phyloP scores from a whole-genome alignment of 345 rosid genomes.

The Sisymbrium altissimum region DNA sequence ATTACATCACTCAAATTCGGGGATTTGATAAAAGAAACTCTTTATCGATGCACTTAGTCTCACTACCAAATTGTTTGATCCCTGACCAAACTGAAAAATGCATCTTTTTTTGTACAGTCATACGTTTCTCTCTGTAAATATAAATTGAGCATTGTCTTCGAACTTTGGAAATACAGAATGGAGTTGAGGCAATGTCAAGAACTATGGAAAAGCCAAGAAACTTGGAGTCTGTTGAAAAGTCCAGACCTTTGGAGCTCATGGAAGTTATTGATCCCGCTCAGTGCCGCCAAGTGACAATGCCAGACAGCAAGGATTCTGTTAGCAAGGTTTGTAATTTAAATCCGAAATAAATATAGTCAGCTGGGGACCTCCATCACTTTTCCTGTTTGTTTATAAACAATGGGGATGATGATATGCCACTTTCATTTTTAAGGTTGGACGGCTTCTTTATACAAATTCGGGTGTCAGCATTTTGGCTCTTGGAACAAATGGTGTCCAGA shows the following conservation, averaged over 20 bases:
- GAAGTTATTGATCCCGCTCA: constrained; percentile 68
- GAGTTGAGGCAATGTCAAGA: constrained; percentile 75
- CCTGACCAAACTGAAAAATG: background rate
- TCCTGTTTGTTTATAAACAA: background rate
- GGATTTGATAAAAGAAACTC: background rate
- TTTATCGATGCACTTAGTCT: background rate
- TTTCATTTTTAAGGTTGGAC: constrained; percentile 39
- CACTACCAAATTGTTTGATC: background rate
- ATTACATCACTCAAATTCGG: background rate
- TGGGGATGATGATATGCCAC: background rate
- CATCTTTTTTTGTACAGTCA: background rate
- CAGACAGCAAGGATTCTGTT: constrained; percentile 66
- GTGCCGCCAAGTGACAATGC: constrained; percentile 68
- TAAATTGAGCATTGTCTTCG: background rate
- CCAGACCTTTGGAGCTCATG: constrained; percentile 71
- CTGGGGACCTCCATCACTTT: background rate
- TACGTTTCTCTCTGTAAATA: background rate
- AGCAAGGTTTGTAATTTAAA: constrained; percentile 59
- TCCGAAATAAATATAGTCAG: background rate
- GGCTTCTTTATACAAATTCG: constrained; percentile 54
- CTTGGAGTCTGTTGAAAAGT: constrained; percentile 55
- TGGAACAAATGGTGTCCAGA: constrained; percentile 51
- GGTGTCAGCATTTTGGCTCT: constrained; percentile 51
- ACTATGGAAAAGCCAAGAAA: constrained; percentile 72
- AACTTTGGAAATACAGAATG: constrained; percentile 60